Evolutionary conservation across 1,284 basidiomycete genomes (phyloP).

Genomic region (Phellinidium pouzarii): DNA sequence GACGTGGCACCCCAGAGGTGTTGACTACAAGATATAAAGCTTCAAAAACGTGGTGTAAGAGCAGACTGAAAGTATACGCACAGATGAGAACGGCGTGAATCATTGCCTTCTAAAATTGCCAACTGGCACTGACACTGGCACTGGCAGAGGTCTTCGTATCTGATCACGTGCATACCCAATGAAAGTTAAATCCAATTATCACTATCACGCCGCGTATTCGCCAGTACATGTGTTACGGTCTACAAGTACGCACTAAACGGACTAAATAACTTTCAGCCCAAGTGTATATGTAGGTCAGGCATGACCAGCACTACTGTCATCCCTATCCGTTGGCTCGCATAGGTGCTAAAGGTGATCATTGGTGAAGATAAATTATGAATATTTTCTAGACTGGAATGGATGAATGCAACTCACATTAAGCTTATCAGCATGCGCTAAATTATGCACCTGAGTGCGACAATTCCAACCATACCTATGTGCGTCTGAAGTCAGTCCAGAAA

Average conservation of each 20-base stretch:
- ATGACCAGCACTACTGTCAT: constrained; percentile 1
- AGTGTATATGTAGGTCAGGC: not conserved
- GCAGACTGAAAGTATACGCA: constrained; percentile 25
- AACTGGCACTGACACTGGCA: not conserved
- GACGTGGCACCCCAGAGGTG: constrained; percentile 81
- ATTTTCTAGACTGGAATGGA: too few species aligned
- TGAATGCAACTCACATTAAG: constrained; percentile 11
- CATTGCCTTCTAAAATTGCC: constrained; percentile 39
- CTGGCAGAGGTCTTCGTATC: not conserved
- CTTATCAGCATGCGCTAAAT: constrained; percentile 5
- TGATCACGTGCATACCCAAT: not conserved
- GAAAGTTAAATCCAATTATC: too few species aligned
- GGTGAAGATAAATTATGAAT: not conserved
- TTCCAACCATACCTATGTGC: constrained; percentile 17
- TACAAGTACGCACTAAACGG: too few species aligned
- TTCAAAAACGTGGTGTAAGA: constrained; percentile 5
- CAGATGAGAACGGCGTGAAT: constrained; percentile 85
- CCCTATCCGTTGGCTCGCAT: constrained; percentile 11
- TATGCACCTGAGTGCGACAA: constrained; percentile 16
- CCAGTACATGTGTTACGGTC: too few species aligned
- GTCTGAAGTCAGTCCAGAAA: not conserved
- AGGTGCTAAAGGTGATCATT: constrained; percentile 11
- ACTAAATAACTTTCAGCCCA: not conserved
- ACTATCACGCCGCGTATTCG: too few species aligned
- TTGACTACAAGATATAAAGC: constrained; percentile 51